A percentile compares a stretch with the other conserved stretches of the same genome.
phyloP scores from a whole-genome alignment of 371 early-diverging fungal genomes.

The Funneliformis caledonium region DNA sequence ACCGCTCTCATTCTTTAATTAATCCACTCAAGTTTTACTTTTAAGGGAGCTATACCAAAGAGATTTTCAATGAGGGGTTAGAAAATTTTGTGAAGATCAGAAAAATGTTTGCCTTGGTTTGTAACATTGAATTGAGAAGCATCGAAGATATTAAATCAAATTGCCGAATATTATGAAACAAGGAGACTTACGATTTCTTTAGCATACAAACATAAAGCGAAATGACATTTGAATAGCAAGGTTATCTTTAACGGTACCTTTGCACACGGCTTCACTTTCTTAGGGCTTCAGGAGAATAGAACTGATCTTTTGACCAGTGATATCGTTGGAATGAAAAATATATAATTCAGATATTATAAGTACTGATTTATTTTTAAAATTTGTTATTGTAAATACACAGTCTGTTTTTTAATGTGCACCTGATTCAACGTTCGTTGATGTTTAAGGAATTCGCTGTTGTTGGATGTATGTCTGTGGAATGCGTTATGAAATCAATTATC shows the following conservation, averaged over 20 bases:
- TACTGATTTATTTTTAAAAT: slow-evolving; percentile 26
- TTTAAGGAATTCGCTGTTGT: neutral
- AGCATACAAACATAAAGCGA: neutral
- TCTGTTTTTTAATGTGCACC: slow-evolving; percentile 11
- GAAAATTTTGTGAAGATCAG: slow-evolving; percentile 14
- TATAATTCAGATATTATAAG: neutral
- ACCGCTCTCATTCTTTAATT: neutral
- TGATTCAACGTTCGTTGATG: neutral
- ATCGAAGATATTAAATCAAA: slow-evolving; percentile 14
- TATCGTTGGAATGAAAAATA: neutral
- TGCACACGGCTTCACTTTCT: neutral
- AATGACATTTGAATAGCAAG: neutral
- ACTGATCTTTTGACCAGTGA: neutral
- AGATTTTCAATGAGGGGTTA: slow-evolving; percentile 33
- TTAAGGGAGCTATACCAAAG: slow-evolving; percentile 2
- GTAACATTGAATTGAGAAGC: neutral
- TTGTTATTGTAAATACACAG: slow-evolving; percentile 26
- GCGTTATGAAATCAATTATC: slow-evolving; percentile 31
- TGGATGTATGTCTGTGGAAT: neutral
- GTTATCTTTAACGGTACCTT: slow-evolving; percentile 24
- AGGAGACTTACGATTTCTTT: neutral
- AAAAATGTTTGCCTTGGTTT: slow-evolving; percentile 26
- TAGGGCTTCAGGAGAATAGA: slow-evolving; percentile 9
- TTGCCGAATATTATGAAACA: slow-evolving; percentile 4
- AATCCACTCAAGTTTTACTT: slow-evolving; percentile 33